Evolutionary conservation across 139 green algal genomes (phyloP).

Genomic region (Deuterostichococcus epilithicus): DNA sequence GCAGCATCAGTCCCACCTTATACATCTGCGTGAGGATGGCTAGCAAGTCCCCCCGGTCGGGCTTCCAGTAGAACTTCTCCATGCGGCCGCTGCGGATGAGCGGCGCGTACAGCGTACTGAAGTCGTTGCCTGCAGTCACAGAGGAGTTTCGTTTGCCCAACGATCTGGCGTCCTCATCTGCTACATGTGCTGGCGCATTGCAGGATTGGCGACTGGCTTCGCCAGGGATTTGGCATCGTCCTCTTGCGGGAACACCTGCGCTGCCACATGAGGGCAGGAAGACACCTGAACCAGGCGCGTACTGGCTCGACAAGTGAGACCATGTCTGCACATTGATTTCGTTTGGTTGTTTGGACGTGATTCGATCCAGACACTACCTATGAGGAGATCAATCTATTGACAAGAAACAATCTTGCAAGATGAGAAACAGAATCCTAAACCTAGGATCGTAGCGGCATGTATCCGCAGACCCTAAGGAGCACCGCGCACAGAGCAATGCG

Average conservation of each 20-base stretch:
- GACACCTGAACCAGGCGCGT: too few species aligned
- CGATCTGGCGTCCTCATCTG: neutral
- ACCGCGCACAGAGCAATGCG: too few species aligned
- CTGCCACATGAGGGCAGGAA: too few species aligned
- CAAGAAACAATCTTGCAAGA: too few species aligned
- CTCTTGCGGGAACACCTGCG: too few species aligned
- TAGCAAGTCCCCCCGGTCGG: slow-evolving; percentile 70
- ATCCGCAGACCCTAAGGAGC: neutral
- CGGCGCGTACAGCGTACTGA: slow-evolving; percentile 86
- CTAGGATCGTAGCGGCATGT: neutral
- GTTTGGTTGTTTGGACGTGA: too few species aligned
- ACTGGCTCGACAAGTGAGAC: too few species aligned
- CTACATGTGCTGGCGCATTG: neutral
- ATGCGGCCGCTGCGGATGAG: slow-evolving; percentile 83
- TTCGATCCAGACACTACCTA: too few species aligned
- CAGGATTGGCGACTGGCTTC: neutral
- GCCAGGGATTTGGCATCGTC: neutral
- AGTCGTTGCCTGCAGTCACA: slow-evolving; percentile 77
- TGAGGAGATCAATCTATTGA: too few species aligned
- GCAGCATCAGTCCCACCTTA: slow-evolving; percentile 9
- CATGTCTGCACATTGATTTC: too few species aligned
- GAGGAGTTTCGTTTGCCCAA: neutral
- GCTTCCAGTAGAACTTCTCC: slow-evolving; percentile 76
- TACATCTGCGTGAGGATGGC: slow-evolving; percentile 65
- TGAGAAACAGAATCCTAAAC: neutral